Evolutionary conservation across 2,329 filamentous ascomycete genomes (phyloP), one percentile per base, ranked within the genome.

Genomic region (Aspergillus cejpii): DNA sequence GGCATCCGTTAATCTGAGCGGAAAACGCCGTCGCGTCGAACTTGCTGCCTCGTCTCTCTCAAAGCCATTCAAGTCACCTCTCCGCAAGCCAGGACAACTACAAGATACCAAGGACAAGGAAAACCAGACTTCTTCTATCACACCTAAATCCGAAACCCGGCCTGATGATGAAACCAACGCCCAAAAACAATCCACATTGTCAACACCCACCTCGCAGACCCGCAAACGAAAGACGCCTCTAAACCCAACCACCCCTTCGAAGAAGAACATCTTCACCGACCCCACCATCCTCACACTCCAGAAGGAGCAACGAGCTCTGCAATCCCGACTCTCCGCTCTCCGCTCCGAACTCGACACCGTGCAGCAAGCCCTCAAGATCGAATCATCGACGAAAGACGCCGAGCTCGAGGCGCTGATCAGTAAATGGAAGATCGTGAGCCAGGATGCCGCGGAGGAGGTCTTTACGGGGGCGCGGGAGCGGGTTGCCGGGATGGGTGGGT

Each of bases 61-160:
- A 50, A 84, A 82, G 59, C 84, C 84, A 0, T 88, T 88, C 69
- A 81, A 83, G 53, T 87, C 84, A 37, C 84, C 83, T 11, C 75
- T 84, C 49, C 77, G 75, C 53, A 74, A 70, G 28, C 69, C 71
- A 11, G 31, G 39, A 15, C 38, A 58, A 17, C 14, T 7, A 29
- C 42, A 17, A 44, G 48, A 17, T n/a, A n/a, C n/a, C n/a, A 43
- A 44, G 17, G 37, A 47, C 3, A 44, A 49, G 27, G 21, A 27
- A 23, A 34, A 14, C n/a, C 39, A 34, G 6, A 27, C 11, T 5
- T 44, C 24, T 37, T 26, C 31, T 14, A 7, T n/a, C 3, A 24
- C n/a, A 6, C 17, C 29, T 5, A 23, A 21, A 17, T 20, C 27
- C 7, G n/a, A 11, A 15, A n/a, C 12, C 5, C 37, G 15, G 11